These are phyloP conservation scores for Cryphonectria parasitica DNA, from an alignment of 2,329 filamentous ascomycete genomes.

Conservation along the genomic window DNA sequence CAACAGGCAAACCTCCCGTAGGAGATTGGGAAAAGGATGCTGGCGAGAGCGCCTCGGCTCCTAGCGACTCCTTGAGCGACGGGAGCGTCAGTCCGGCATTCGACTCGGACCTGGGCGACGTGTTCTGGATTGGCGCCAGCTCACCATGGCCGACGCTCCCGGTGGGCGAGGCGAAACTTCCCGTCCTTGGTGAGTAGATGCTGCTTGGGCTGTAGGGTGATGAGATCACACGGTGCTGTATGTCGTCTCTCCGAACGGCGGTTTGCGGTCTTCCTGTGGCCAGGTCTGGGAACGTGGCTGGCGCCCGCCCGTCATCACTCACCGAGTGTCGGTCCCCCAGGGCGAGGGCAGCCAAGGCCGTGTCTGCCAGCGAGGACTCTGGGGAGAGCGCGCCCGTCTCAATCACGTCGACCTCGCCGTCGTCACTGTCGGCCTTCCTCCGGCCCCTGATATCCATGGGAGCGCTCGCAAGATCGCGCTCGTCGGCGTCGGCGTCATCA, in stretches of 20 bases:
- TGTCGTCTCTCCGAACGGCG: slow-evolving; percentile 23
- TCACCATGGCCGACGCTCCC: slow-evolving; percentile 31
- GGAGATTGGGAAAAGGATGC: slow-evolving; percentile 39
- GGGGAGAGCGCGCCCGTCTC: slow-evolving; percentile 24
- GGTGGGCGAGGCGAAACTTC: slow-evolving; percentile 30
- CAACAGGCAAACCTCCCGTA: slow-evolving; percentile 35
- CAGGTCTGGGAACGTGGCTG: slow-evolving; percentile 31
- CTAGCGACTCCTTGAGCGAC: slow-evolving; percentile 44
- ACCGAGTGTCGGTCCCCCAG: slow-evolving; percentile 27
- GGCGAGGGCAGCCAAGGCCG: slow-evolving; percentile 36
- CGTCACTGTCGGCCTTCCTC: not conserved
- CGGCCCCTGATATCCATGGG: slow-evolving; percentile 33
- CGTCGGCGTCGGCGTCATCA: slow-evolving; percentile 19
- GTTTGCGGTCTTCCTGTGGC: slow-evolving; percentile 19
- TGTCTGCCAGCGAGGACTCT: slow-evolving; percentile 38
- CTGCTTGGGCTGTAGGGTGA: slow-evolving; percentile 21
- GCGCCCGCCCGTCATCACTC: slow-evolving; percentile 32
- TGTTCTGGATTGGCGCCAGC: slow-evolving; percentile 41
- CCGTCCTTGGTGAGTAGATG: slow-evolving; percentile 25
- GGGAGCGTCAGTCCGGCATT: slow-evolving; percentile 43
- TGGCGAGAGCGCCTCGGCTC: slow-evolving; percentile 27
- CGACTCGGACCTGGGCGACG: slow-evolving; percentile 44
- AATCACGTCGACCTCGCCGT: not conserved
- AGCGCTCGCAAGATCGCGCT: slow-evolving; percentile 25
- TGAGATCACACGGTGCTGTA: slow-evolving; percentile 21